Conservation (phyloP, 345 rosid genomes). For the Lepidium africanum region DNA sequence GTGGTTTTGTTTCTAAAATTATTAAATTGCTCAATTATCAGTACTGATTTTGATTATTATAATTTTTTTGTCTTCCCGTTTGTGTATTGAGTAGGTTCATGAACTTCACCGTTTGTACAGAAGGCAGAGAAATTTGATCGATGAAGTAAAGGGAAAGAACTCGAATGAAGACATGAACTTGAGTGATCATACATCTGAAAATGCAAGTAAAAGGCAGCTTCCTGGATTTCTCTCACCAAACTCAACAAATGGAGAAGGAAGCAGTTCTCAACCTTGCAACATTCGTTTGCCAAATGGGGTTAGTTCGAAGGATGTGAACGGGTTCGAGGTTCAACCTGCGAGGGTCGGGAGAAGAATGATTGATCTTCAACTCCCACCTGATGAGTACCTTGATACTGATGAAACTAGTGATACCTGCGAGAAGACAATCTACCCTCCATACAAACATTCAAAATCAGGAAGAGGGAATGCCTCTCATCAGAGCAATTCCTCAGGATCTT, state of each 20-base stretch:
- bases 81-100: constrained; percentile 18
- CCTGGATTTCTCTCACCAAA: constrained; percentile 44
- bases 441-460: constrained; percentile 23
- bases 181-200: constrained; percentile 16
- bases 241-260: constrained; percentile 34
- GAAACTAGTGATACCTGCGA: constrained; percentile 18
- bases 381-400: constrained; percentile 29
- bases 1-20: background rate
- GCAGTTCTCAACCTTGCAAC: constrained; percentile 21
- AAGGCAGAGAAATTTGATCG: constrained; percentile 52
- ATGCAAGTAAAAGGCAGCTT: constrained; percentile 47
- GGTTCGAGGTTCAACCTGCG: constrained; percentile 22
- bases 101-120: constrained; percentile 72
- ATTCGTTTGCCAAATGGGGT: constrained; percentile 19
- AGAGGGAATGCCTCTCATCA: constrained; percentile 5
- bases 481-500: constrained; percentile 30
- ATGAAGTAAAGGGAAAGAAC: constrained; percentile 37
- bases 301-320: constrained; percentile 17
- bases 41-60: background rate
- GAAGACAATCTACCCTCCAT: background rate
- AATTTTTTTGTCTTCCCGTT: background rate
- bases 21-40: background rate
- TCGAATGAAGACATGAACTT: constrained; percentile 10
- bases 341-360: constrained; percentile 38
- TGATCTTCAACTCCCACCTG: constrained; percentile 52